Evolutionary conservation across 441 rosid genomes (phyloP), one percentile per base, ranked within the genome.

Genomic region (Theobroma grandiflorum): DNA sequence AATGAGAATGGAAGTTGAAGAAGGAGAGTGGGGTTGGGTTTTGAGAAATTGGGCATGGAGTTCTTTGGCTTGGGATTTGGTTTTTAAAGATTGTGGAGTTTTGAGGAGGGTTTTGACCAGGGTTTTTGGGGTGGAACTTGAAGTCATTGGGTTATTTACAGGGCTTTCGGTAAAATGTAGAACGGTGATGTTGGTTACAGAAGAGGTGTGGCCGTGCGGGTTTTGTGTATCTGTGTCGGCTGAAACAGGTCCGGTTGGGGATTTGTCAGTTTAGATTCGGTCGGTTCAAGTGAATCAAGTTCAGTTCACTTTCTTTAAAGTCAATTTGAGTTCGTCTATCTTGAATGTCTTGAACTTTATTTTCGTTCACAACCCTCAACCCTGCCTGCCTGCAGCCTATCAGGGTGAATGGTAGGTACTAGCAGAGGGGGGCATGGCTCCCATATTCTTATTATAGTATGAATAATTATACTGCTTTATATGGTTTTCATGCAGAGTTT

Each of bases 41-140:
- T 89, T 87, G 79, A 95, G 76, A 73, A 93, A 78, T 69, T 93
- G 91, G 53, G 94, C 96, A 81, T 93, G 98, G 53, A 93, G 86
- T 82, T 92, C 94, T 73, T 89, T 90, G 1, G 89, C 97, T 82
- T 90, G 88, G 76, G 26, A 75, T 58, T 81, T 86, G 62, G 94
- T 79, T 78, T 35, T 83, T 73, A 91, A 76, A 20, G 75, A 72
- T 18, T 43, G 42, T 0, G 95, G 90, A 45, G 81, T 81, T 78
- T 67, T 80, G 35, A 91, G 82, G 8, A 90, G 79, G 68, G 82
- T 79, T 80, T 79, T 86, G 72, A 90, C 82, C 45, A 82, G 64
- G 58, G 82, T 22, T 82, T 83, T 85, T 12, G 92, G 42, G 53
- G 79, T 8, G 53, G 70, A 50, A 33, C 14, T 50, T 72, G 62